Evolutionary conservation across 139 green algal species (phyloP).

Genomic region (Monoraphidium neglectum): DNA sequence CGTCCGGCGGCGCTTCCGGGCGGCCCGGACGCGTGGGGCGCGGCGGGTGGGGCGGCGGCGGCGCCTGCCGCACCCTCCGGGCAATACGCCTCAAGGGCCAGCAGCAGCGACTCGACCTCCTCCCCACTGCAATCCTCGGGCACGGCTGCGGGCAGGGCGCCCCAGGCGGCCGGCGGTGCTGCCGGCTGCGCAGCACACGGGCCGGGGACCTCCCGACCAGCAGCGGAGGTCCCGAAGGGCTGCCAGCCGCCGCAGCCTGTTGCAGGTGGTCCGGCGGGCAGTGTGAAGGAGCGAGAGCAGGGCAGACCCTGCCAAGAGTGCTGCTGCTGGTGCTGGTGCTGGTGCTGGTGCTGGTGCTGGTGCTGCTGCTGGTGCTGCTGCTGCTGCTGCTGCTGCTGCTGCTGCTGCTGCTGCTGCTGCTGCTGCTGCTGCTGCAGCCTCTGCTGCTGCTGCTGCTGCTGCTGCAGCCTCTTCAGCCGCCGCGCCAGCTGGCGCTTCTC

Average conservation of each 20-base stretch:
- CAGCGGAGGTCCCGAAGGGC: background rate
- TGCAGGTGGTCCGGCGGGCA: constrained; percentile 12
- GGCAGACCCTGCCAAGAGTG: too few relatives aligned
- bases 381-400: background rate
- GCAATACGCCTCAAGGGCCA: too few relatives aligned
- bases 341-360: constrained; percentile 3
- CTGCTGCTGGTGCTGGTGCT: background rate
- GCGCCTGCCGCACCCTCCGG: too few relatives aligned
- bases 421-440: background rate
- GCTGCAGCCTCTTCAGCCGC: background rate
- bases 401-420: constrained; percentile 19
- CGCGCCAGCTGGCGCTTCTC: background rate
- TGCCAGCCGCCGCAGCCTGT: background rate
- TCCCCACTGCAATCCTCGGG: too few relatives aligned
- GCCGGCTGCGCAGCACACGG: too few relatives aligned
- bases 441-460: background rate
- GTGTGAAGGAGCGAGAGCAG: background rate
- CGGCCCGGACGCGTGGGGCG: too few relatives aligned
- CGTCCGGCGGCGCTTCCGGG: too few relatives aligned
- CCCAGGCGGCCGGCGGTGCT: too few relatives aligned
- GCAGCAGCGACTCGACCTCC: too few relatives aligned
- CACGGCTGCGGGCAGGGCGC: too few relatives aligned
- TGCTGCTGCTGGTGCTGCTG: background rate
- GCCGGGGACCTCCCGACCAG: too few relatives aligned
- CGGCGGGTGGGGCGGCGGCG: too few relatives aligned